phyloP scores from a whole-genome alignment of 257 asterid genomes.

The Perilla frutescens region DNA sequence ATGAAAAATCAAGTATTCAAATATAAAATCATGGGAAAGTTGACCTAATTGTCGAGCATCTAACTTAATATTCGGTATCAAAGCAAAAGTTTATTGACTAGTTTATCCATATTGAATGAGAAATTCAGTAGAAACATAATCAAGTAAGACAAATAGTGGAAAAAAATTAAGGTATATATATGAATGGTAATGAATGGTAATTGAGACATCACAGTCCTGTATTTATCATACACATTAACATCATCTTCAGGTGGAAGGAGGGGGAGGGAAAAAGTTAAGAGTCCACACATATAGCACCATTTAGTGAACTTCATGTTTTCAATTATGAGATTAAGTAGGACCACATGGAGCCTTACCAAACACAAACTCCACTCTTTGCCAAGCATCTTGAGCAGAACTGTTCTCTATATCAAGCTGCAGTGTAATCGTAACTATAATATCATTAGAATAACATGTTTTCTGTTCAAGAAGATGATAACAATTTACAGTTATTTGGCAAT shows the following conservation, averaged over 20 bases:
- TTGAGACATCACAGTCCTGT: not conserved
- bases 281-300: not conserved
- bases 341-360: constrained; percentile 65
- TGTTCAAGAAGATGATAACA: constrained; percentile 20
- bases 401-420: constrained; percentile 92
- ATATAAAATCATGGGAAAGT: not conserved
- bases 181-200: not conserved
- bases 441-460: constrained; percentile 22
- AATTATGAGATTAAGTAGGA: constrained; percentile 23
- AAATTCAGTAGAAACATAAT: not conserved
- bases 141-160: not conserved
- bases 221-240: not conserved
- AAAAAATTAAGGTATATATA: not conserved
- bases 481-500: constrained; percentile 30
- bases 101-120: constrained; percentile 16
- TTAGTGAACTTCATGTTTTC: constrained; percentile 14
- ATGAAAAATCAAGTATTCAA: not conserved
- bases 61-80: not conserved
- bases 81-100: not conserved
- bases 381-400: constrained; percentile 73
- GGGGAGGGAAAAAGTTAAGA: not conserved
- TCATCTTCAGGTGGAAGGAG: constrained; percentile 4
- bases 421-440: constrained; percentile 32
- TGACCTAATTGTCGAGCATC: not conserved
- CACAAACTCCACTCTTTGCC: constrained; percentile 88